phyloP scores from a whole-genome alignment of 78 protist genomes.

The Monosiga brevicollis region DNA sequence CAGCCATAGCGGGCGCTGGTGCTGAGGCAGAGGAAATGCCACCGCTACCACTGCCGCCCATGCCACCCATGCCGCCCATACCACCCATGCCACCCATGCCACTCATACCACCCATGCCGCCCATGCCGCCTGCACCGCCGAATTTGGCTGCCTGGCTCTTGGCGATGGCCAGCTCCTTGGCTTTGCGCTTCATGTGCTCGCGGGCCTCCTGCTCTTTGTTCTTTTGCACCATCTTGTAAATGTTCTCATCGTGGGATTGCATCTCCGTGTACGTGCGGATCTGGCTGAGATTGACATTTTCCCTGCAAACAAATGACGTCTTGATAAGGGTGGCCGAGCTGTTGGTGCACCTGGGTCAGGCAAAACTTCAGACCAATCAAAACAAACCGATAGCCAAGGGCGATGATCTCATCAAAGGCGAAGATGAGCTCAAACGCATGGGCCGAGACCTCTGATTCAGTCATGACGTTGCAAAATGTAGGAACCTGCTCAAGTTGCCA shows the following conservation, averaged over 20 bases:
- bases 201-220: conserved; percentile 46
- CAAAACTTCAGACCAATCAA: background rate
- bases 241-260: conserved; percentile 84
- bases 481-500: conserved; percentile 28
- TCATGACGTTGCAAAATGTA: conserved; percentile 33
- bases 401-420: conserved; percentile 87
- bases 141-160: too few relatives aligned
- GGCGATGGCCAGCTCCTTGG: conserved; percentile 18
- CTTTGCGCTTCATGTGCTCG: conserved; percentile 34
- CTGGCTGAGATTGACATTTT: conserved; percentile 53
- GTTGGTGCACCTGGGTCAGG: background rate
- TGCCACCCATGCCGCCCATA: too few relatives aligned
- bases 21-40: background rate
- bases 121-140: background rate
- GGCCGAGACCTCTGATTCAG: conserved; percentile 49
- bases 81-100: conserved; percentile 4
- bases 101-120: background rate
- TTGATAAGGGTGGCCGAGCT: too few relatives aligned
- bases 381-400: conserved; percentile 34
- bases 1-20: background rate
- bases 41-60: background rate
- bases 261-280: conserved; percentile 66
- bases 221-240: conserved; percentile 46
- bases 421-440: conserved; percentile 72
- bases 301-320: conserved; percentile 48